Conservation (phyloP, 2,329 filamentous ascomycete genomes). For the Knoxdaviesia proteae region DNA sequence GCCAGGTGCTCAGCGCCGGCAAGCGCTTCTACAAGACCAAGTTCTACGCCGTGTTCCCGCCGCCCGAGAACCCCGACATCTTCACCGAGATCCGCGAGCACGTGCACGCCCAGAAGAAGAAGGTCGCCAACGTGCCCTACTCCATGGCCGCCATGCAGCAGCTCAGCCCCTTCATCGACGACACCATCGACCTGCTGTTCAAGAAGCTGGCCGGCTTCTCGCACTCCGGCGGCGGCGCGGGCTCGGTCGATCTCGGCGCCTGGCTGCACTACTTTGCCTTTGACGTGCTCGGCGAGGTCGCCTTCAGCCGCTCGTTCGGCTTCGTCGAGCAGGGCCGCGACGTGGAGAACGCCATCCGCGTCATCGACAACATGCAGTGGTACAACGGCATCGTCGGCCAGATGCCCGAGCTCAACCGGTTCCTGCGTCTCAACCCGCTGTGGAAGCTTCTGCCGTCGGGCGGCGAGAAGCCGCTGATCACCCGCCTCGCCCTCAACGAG, state of each 20-base stretch:
- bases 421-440: conserved; percentile 28
- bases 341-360: conserved; percentile 7
- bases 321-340: conserved; percentile 12
- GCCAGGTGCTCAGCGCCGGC: conserved; percentile 23
- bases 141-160: conserved; percentile 32
- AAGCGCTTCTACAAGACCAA: conserved; percentile 31
- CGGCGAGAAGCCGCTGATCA: conserved; percentile 24
- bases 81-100: conserved; percentile 33
- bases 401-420: conserved; percentile 24
- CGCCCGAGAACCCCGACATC: conserved; percentile 34
- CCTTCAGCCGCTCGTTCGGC: conserved; percentile 15
- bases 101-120: conserved; percentile 33
- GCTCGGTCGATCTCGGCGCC: conserved; percentile 21
- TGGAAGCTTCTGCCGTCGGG: conserved; percentile 18
- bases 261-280: conserved; percentile 15
- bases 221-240: conserved; percentile 5
- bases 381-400: conserved; percentile 32
- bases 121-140: conserved; percentile 28
- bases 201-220: conserved; percentile 20
- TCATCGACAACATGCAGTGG: conserved; percentile 29
- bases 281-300: conserved; percentile 14
- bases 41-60: conserved; percentile 33
- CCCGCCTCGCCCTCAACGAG: conserved; percentile 29
- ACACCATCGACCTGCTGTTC: conserved; percentile 24
- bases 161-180: conserved; percentile 27